Conservation (phyloP, 1,139 yeast genomes). For the Sporopachydermia cereana region DNA sequence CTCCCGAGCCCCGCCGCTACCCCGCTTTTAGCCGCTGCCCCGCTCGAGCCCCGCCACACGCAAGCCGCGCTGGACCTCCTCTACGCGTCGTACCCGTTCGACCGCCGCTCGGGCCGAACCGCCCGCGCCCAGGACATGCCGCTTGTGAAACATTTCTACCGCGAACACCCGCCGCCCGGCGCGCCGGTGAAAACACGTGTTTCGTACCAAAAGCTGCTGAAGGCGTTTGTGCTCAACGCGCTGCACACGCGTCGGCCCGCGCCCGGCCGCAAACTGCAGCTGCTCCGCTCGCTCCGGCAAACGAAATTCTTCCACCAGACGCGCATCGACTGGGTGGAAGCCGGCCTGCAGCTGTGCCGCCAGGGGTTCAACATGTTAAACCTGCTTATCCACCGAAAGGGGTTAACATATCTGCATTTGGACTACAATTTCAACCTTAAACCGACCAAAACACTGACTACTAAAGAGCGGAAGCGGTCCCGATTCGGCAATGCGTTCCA, state of each 20-base stretch:
- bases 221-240: conserved; percentile 61
- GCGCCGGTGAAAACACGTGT: conserved; percentile 55
- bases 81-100: conserved; percentile 82
- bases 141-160: conserved; percentile 70
- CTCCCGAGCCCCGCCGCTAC: conserved; percentile 27
- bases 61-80: conserved; percentile 52
- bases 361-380: conserved; percentile 95
- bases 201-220: conserved; percentile 79
- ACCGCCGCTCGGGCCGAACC: conserved; percentile 56
- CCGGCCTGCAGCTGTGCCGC: conserved; percentile 83
- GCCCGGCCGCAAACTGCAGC: conserved; percentile 37
- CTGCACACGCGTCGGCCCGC: conserved; percentile 38
- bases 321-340: conserved; percentile 95
- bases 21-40: conserved; percentile 39
- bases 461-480: conserved; percentile 92
- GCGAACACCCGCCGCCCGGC: conserved; percentile 46
- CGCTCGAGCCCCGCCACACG: conserved; percentile 36
- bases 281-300: conserved; percentile 55
- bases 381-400: conserved; percentile 79
- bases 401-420: conserved; percentile 81
- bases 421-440: conserved; percentile 93
- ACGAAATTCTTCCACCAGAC: conserved; percentile 91
- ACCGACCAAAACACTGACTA: conserved; percentile 92
- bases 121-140: conserved; percentile 88
- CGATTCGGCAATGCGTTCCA: conserved; percentile 97